phyloP scores from a whole-genome alignment of 1,284 basidiomycete genomes.

The Coriolopsis trogii region DNA sequence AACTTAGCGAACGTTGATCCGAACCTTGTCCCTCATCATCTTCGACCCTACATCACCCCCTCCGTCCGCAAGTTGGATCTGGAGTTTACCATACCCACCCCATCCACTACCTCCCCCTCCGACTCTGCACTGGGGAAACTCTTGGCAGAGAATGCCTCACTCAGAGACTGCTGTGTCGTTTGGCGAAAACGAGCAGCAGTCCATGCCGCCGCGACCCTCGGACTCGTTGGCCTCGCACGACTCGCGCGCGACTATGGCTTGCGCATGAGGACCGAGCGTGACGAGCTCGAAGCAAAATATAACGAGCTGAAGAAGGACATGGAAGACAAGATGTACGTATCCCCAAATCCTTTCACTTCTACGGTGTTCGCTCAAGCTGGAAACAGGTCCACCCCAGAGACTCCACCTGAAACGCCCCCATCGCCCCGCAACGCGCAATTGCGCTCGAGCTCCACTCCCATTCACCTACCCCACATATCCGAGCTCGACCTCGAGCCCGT shows the following conservation, averaged over 20 bases:
- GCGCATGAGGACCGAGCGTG: conserved; percentile 46
- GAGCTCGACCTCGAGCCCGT: conserved; percentile 13
- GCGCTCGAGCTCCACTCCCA: conserved; percentile 12
- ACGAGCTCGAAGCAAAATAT: conserved; percentile 43
- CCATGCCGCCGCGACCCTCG: conserved; percentile 56
- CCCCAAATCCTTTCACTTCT: background rate
- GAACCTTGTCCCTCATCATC: conserved; percentile 47
- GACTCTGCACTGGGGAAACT: conserved; percentile 46
- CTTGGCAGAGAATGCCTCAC: conserved; percentile 51
- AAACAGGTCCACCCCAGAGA: conserved; percentile 7
- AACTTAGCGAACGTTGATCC: conserved; percentile 54
- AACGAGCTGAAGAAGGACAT: conserved; percentile 34
- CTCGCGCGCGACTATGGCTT: conserved; percentile 51
- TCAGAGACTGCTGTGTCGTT: conserved; percentile 49
- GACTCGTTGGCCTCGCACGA: conserved; percentile 52
- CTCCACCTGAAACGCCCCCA: conserved; percentile 15
- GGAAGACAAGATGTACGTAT: conserved; percentile 28
- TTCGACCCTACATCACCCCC: conserved; percentile 52
- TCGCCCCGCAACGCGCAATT: conserved; percentile 17
- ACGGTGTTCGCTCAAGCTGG: background rate
- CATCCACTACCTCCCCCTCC: conserved; percentile 18
- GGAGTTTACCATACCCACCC: conserved; percentile 33
- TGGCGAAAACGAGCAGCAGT: conserved; percentile 62
- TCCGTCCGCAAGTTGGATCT: conserved; percentile 54
- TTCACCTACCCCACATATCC: conserved; percentile 11